Evolutionary conservation across 192 early-diverging fungal genomes (phyloP), one percentile per base, ranked within the genome.

Genomic region (Gonapodya sp.): DNA sequence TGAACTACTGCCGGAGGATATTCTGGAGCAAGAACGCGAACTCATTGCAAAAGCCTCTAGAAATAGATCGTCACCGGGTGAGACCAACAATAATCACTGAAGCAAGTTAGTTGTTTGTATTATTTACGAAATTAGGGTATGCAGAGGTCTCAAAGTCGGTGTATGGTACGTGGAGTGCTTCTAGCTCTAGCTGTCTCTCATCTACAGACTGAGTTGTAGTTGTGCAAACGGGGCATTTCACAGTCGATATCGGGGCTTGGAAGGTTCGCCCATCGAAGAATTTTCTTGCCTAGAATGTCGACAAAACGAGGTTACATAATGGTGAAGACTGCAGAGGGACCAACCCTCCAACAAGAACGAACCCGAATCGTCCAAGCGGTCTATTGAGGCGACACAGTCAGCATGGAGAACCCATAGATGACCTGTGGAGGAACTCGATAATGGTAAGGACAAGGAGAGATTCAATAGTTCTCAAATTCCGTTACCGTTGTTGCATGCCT

Each of bases 401-500:
- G 46, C 46, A 24, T 64, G 46, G 46, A 64, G 46, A 24, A 64
- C 46, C 46, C 46, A 64, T 64, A 64, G 24, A 24, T 64, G 46
- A 64, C 8, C 46, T 24, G 46, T 24, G 46, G n/a, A n/a, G n/a
- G n/a, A n/a, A n/a, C n/a, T n/a, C n/a, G n/a, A n/a, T n/a, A n/a
- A n/a, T n/a, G n/a, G n/a, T n/a, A n/a, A n/a, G n/a, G n/a, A n/a
- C n/a, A n/a, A n/a, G n/a, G n/a, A n/a, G n/a, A n/a, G n/a, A n/a
- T n/a, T n/a, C n/a, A n/a, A n/a, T n/a, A n/a, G n/a, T n/a, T n/a
- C n/a, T n/a, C n/a, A n/a, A n/a, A n/a, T n/a, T n/a, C n/a, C 8
- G 31, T 98, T 96, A 0, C 97, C 97, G 83, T 98, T 98, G 87
- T 98, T 96, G 83, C 94, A 94, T 32, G 95, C 91, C 72, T 94